These are phyloP conservation scores for Boletus tomentosulus DNA, from an alignment of 768 basidiomycete genomes.

Conservation along the genomic window DNA sequence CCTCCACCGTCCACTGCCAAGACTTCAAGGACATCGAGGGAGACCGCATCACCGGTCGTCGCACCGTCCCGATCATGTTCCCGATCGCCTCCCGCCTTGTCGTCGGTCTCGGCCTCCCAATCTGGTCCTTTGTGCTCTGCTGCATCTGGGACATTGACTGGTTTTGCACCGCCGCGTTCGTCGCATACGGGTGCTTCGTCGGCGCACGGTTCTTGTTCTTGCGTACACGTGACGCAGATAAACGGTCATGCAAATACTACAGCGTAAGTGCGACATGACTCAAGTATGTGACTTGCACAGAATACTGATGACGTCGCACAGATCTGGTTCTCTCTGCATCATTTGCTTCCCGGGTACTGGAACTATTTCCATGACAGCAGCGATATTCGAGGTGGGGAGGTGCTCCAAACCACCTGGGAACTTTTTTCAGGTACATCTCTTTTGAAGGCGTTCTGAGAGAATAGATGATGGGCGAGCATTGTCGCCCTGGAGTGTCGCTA, in stretches of 20 bases:
- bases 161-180: constrained; percentile 24
- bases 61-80: constrained; percentile 43
- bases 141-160: constrained; percentile 34
- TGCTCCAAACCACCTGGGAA: constrained; percentile 18
- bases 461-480: neutral
- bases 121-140: constrained; percentile 37
- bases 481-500: neutral
- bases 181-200: constrained; percentile 31
- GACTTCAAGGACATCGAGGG: constrained; percentile 47
- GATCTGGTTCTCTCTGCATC: constrained; percentile 35
- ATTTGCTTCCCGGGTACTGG: constrained; percentile 35
- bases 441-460: constrained; percentile 4
- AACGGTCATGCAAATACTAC: constrained; percentile 35
- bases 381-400: constrained; percentile 12
- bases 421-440: constrained; percentile 14
- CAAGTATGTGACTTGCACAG: neutral
- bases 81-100: constrained; percentile 35
- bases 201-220: constrained; percentile 32
- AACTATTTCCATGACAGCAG: constrained; percentile 26
- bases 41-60: constrained; percentile 36
- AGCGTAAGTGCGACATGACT: constrained; percentile 26
- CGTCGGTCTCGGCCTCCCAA: constrained; percentile 31
- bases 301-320: constrained; percentile 4
- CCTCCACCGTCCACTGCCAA: constrained; percentile 47
- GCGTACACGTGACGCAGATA: constrained; percentile 28